Percentiles rank a stretch among this genome's conserved stretches.
These are phyloP conservation scores for Tolypocladium pustulatum DNA, from an alignment of 2,329 filamentous ascomycete species.

Conservation along the genomic window DNA sequence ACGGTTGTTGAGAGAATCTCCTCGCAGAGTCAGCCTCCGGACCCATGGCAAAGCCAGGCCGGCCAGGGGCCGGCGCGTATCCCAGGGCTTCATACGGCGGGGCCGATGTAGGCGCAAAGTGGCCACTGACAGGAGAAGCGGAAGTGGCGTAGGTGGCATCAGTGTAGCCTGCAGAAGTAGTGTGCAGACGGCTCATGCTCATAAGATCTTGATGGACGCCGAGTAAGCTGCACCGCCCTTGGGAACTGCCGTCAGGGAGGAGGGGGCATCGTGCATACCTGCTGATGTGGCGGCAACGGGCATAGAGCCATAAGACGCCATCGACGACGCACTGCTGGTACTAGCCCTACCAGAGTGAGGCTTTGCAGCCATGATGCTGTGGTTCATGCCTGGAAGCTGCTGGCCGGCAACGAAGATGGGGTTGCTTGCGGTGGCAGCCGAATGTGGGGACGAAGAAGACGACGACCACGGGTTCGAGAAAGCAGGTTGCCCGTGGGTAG, in stretches of 20 bases:
- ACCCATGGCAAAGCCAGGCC: slow-evolving; percentile 46
- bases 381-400: slow-evolving; percentile 31
- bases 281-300: slow-evolving; percentile 65
- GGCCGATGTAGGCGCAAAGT: slow-evolving; percentile 53
- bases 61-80: slow-evolving; percentile 57
- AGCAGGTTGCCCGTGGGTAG: slow-evolving; percentile 45
- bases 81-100: slow-evolving; percentile 67
- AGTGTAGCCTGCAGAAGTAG: slow-evolving; percentile 55
- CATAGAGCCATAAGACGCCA: slow-evolving; percentile 64
- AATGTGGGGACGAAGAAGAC: slow-evolving; percentile 32
- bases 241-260: slow-evolving; percentile 19
- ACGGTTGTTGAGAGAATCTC: slow-evolving; percentile 71
- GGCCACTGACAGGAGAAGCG: slow-evolving; percentile 54
- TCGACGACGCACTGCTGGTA: slow-evolving; percentile 44
- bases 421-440: slow-evolving; percentile 42
- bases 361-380: slow-evolving; percentile 41
- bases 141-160: slow-evolving; percentile 58
- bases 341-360: slow-evolving; percentile 40
- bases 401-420: slow-evolving; percentile 54
- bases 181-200: slow-evolving; percentile 52
- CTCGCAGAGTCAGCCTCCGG: slow-evolving; percentile 46
- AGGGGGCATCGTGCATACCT: slow-evolving; percentile 37
- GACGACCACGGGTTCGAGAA: slow-evolving; percentile 88
- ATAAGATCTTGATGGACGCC: slow-evolving; percentile 66
- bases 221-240: slow-evolving; percentile 42